Evolutionary conservation across 805 yeast genomes (phyloP).

Genomic region (Vanderwaltozyma tropicalis): DNA sequence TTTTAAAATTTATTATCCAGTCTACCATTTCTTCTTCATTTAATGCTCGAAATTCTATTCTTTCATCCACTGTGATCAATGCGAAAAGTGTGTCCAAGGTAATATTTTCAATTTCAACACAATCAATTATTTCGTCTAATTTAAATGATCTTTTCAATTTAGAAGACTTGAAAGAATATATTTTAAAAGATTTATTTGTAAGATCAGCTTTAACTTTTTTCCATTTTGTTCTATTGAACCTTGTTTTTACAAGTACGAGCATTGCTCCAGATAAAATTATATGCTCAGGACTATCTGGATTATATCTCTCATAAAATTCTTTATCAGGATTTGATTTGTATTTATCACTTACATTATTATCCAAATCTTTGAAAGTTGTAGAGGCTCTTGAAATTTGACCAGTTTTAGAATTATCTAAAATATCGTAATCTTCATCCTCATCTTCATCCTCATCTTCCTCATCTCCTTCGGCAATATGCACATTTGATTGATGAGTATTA

Average conservation of each 20-base stretch:
- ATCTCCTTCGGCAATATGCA: not conserved
- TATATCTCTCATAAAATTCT: slow-evolving; percentile 12
- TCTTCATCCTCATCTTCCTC: not conserved
- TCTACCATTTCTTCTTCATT: slow-evolving; percentile 16
- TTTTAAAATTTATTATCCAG: slow-evolving; percentile 18
- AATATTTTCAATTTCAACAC: slow-evolving; percentile 12
- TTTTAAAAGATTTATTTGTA: slow-evolving; percentile 9
- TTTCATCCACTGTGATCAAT: slow-evolving; percentile 11
- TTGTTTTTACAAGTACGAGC: slow-evolving; percentile 9
- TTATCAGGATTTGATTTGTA: not conserved
- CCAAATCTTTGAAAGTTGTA: not conserved
- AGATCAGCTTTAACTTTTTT: slow-evolving; percentile 10
- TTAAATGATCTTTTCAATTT: slow-evolving; percentile 7
- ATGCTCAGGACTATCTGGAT: slow-evolving; percentile 9
- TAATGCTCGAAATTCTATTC: slow-evolving; percentile 11
- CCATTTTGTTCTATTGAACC: slow-evolving; percentile 15
- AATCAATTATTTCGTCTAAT: slow-evolving; percentile 12
- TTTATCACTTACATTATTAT: not conserved
- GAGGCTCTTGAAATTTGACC: not conserved
- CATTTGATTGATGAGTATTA: too few species aligned
- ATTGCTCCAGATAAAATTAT: slow-evolving; percentile 10
- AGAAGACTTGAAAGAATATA: slow-evolving; percentile 11
- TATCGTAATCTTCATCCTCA: slow-evolving; percentile 3
- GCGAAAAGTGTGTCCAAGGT: slow-evolving; percentile 10
- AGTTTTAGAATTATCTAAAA: not conserved